Evolutionary conservation across 148 eudicot species (phyloP).

Genomic region (Vaccinium vitisidaea): DNA sequence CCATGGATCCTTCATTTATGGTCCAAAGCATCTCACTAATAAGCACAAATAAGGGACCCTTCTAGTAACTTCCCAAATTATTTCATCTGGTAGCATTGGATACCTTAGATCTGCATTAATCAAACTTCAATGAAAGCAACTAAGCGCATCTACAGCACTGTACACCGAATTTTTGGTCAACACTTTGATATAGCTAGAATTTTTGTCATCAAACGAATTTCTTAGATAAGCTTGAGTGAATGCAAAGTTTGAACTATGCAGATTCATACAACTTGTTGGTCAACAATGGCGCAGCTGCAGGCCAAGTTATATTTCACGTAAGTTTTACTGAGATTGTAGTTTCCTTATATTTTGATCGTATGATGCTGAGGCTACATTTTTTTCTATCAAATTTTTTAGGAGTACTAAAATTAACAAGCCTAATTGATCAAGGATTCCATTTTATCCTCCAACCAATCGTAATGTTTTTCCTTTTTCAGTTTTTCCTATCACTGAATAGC

Average conservation of each 20-base stretch:
- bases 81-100: too few species aligned
- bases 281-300: constrained; percentile 92
- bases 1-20: too few species aligned
- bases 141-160: too few species aligned
- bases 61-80: too few species aligned
- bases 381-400: neutral
- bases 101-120: too few species aligned
- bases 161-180: too few species aligned
- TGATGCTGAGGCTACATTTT: neutral
- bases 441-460: neutral
- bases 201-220: neutral
- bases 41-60: too few species aligned
- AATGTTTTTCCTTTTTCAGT: neutral
- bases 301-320: constrained; percentile 96
- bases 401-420: neutral
- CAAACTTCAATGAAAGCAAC: too few species aligned
- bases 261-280: constrained; percentile 97
- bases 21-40: too few species aligned
- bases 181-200: too few species aligned
- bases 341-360: too few species aligned
- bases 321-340: constrained; percentile 18
- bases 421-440: neutral
- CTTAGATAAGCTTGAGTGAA: neutral
- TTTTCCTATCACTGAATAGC: neutral
- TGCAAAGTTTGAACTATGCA: constrained; percentile 30